Evolutionary conservation across 2,329 filamentous ascomycete species (phyloP).

Genomic region (Atkinsonella texensis): DNA sequence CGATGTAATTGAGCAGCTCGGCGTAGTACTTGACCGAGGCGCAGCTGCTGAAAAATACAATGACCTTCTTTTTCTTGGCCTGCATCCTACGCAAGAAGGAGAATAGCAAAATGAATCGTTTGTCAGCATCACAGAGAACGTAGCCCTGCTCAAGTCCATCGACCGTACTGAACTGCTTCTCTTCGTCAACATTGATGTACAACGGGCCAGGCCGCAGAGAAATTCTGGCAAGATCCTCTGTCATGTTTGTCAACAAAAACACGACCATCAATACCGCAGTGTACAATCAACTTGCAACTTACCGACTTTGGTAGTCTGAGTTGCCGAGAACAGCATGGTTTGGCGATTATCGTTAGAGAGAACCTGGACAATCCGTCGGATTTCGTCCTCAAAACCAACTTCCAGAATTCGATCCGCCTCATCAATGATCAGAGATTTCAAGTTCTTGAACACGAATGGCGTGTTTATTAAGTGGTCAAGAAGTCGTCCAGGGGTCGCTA

Average conservation of each 20-base stretch:
- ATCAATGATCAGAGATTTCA: slow-evolving; percentile 86
- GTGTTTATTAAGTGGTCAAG: slow-evolving; percentile 94
- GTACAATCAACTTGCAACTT: slow-evolving; percentile 6
- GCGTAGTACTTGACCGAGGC: slow-evolving; percentile 93
- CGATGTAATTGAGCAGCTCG: slow-evolving; percentile 94
- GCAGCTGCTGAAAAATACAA: slow-evolving; percentile 90
- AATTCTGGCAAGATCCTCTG: slow-evolving; percentile 84
- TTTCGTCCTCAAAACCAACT: slow-evolving; percentile 97
- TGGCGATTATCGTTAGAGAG: slow-evolving; percentile 77
- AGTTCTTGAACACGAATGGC: slow-evolving; percentile 82
- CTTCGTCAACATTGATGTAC: slow-evolving; percentile 93
- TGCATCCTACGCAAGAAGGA: slow-evolving; percentile 71
- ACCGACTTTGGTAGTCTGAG: slow-evolving; percentile 88
- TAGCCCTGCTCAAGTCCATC: slow-evolving; percentile 94
- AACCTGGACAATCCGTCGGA: slow-evolving; percentile 93
- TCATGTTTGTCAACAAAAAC: neutral
- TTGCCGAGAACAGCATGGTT: slow-evolving; percentile 97
- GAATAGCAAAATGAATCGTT: slow-evolving; percentile 86
- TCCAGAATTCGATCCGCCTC: slow-evolving; percentile 95
- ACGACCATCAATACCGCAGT: neutral
- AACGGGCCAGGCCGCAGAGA: slow-evolving; percentile 82
- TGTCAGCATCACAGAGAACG: slow-evolving; percentile 84
- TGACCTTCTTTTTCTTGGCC: slow-evolving; percentile 91
- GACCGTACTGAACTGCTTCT: slow-evolving; percentile 82
- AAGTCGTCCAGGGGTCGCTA: slow-evolving; percentile 84